Conservation (phyloP, 305 asterid species). For the Fraxinus angustifolia region DNA sequence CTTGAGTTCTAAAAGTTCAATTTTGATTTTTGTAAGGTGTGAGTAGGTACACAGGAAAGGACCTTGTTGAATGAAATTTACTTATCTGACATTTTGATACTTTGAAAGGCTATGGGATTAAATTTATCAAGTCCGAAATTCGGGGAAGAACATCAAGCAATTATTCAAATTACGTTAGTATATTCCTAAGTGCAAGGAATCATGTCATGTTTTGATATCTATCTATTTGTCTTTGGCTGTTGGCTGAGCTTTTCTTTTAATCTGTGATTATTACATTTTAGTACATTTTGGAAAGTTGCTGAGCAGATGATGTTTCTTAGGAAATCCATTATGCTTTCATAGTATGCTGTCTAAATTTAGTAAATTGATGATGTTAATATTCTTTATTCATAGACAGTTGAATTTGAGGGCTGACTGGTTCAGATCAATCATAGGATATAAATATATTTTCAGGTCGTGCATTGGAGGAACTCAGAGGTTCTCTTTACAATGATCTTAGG, state of each 20-base stretch:
- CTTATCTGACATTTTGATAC: background rate
- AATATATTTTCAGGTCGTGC: slow-evolving; percentile 48
- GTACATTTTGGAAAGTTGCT: background rate
- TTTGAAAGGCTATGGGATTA: background rate
- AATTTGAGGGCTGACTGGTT: background rate
- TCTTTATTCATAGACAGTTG: background rate
- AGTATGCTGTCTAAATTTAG: background rate
- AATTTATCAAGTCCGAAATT: background rate
- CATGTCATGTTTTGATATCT: background rate
- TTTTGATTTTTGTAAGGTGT: background rate
- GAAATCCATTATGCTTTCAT: background rate
- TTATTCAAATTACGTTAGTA: background rate
- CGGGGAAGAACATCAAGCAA: background rate
- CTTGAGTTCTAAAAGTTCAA: background rate
- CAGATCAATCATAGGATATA: background rate
- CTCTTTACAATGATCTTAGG: slow-evolving; percentile 69
- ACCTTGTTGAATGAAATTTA: background rate
- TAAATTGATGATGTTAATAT: background rate
- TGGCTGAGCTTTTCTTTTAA: background rate
- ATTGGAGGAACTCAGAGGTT: slow-evolving; percentile 75
- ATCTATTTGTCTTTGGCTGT: background rate
- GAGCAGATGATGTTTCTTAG: background rate
- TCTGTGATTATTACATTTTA: background rate
- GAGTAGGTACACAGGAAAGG: background rate
- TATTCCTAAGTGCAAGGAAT: background rate